These are phyloP conservation scores for Pleurotus citrinopileatus DNA, from an alignment of 768 basidiomycete species.

Conservation along the genomic window DNA sequence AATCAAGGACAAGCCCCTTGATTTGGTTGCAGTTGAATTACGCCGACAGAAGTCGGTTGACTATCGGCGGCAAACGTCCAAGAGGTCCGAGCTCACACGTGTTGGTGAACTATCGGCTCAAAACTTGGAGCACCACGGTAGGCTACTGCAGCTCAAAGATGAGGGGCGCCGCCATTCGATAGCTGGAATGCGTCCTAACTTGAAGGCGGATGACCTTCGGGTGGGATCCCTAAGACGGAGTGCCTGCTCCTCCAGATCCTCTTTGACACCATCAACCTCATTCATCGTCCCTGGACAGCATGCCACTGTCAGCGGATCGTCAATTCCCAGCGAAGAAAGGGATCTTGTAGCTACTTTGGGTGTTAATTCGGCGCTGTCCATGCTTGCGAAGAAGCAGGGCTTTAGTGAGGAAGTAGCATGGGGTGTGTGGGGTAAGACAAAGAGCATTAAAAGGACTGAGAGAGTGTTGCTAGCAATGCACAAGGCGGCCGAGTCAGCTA, in stretches of 20 bases:
- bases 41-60: constrained; percentile 1
- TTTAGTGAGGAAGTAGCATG: constrained; percentile 39
- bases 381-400: constrained; percentile 35
- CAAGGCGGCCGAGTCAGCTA: constrained; percentile 27
- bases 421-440: constrained; percentile 29
- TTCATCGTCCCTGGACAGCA: background rate
- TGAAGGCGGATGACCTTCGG: background rate
- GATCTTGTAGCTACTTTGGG: constrained; percentile 1
- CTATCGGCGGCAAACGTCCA: background rate
- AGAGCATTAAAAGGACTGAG: constrained; percentile 36
- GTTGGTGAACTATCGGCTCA: background rate
- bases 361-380: background rate
- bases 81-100: background rate
- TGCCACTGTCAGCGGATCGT: background rate
- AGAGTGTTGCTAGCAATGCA: constrained; percentile 34
- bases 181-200: background rate
- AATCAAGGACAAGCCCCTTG: background rate
- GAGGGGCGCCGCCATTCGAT: background rate
- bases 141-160: background rate
- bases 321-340: background rate
- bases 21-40: background rate
- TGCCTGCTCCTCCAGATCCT: background rate
- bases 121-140: background rate
- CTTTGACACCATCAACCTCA: background rate
- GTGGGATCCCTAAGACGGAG: background rate